Evolutionary conservation across 108 stramenopile genomes (phyloP).

Genomic region (Skeletonema costatum): DNA sequence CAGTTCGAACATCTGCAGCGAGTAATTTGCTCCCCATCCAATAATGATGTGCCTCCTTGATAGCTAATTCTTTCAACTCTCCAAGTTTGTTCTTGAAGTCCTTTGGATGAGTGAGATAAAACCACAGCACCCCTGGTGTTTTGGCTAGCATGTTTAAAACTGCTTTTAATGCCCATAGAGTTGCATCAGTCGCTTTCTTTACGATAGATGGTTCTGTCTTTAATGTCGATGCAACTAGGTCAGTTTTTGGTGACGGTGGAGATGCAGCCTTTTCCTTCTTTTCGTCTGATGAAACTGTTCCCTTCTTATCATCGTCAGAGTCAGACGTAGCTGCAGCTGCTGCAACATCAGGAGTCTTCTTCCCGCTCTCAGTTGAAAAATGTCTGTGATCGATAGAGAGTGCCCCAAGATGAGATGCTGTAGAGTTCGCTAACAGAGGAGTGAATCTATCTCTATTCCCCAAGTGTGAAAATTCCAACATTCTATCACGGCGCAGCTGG

Average conservation of each 20-base stretch:
- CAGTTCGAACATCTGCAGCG: slow-evolving; percentile 90
- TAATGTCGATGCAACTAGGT: background rate
- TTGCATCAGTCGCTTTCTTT: slow-evolving; percentile 33
- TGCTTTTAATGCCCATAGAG: slow-evolving; percentile 40
- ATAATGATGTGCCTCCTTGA: slow-evolving; percentile 92
- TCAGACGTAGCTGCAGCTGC: background rate
- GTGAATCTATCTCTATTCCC: background rate
- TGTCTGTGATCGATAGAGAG: background rate
- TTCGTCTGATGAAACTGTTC: background rate
- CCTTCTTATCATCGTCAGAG: background rate
- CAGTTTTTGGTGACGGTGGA: background rate
- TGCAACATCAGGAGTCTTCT: background rate
- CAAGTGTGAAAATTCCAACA: background rate
- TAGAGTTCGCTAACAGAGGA: background rate
- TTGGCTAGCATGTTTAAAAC: slow-evolving; percentile 52
- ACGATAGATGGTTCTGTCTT: slow-evolving; percentile 23
- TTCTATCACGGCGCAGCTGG: background rate
- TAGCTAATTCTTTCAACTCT: slow-evolving; percentile 68
- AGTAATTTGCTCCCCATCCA: slow-evolving; percentile 95
- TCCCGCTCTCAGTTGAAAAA: background rate
- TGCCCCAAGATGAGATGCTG: background rate
- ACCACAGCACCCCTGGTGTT: slow-evolving; percentile 66
- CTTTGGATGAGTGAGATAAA: slow-evolving; percentile 62
- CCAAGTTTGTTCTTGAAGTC: slow-evolving; percentile 60
- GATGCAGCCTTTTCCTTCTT: background rate